These are phyloP conservation scores for Coniophora puteana DNA, from an alignment of 1,284 basidiomycete genomes.

Conservation along the genomic window DNA sequence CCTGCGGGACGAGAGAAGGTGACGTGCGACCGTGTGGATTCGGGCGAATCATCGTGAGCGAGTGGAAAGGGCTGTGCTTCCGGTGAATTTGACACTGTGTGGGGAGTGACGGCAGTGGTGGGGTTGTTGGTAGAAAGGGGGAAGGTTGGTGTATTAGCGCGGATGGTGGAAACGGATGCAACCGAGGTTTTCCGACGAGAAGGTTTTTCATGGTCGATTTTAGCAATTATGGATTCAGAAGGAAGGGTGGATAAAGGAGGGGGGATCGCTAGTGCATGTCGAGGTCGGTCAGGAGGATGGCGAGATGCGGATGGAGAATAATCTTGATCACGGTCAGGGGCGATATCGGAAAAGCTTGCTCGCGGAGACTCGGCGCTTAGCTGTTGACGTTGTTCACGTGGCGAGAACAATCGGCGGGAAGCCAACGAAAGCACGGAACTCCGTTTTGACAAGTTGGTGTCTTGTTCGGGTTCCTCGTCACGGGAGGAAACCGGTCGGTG, in stretches of 20 bases:
- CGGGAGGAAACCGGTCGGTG: slow-evolving; percentile 28
- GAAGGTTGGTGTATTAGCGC: slow-evolving; percentile 40
- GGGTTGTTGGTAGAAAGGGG: slow-evolving; percentile 50
- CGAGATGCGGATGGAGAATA: slow-evolving; percentile 61
- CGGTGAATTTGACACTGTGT: slow-evolving; percentile 52
- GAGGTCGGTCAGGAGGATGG: slow-evolving; percentile 31
- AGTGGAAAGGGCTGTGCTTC: slow-evolving; percentile 37
- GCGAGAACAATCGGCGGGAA: slow-evolving; percentile 47
- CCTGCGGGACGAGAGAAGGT: slow-evolving; percentile 62
- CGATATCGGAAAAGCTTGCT: slow-evolving; percentile 33
- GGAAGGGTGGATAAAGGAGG: slow-evolving; percentile 57
- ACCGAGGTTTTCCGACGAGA: slow-evolving; percentile 45
- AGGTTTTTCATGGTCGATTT: slow-evolving; percentile 24
- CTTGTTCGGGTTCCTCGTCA: slow-evolving; percentile 25
- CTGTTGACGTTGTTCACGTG: slow-evolving; percentile 47
- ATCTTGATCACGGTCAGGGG: slow-evolving; percentile 48
- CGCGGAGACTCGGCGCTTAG: too few relatives aligned
- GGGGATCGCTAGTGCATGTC: slow-evolving; percentile 49
- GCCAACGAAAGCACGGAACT: slow-evolving; percentile 23
- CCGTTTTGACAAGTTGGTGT: slow-evolving; percentile 30
- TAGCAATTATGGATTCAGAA: slow-evolving; percentile 46
- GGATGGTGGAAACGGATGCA: slow-evolving; percentile 49
- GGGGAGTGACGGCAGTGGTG: slow-evolving; percentile 66
- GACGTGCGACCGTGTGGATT: slow-evolving; percentile 39
- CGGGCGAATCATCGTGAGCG: slow-evolving; percentile 40